phyloP scores from a whole-genome alignment of 2,329 filamentous ascomycete genomes.

The Chaetoscypha palmicola region DNA sequence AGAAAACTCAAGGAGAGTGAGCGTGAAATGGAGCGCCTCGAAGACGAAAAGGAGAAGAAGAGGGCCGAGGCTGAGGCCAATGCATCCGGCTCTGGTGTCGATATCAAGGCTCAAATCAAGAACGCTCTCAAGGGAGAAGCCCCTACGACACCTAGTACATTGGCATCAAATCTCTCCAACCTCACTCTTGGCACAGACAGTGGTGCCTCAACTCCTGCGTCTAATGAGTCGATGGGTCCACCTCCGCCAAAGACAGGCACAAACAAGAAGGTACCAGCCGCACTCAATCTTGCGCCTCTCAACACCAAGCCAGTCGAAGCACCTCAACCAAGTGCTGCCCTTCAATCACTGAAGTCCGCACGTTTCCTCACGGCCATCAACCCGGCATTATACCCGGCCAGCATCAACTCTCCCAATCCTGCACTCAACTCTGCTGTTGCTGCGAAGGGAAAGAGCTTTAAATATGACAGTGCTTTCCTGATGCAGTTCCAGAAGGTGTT shows the following conservation, averaged over 20 bases:
- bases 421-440: constrained; percentile 75
- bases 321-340: constrained; percentile 84
- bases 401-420: constrained; percentile 84
- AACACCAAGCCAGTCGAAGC: constrained; percentile 84
- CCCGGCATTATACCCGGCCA: constrained; percentile 72
- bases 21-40: constrained; percentile 63
- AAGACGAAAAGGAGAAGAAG: constrained; percentile 61
- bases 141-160: constrained; percentile 26
- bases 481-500: constrained; percentile 95
- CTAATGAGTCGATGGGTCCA: constrained; percentile 38
- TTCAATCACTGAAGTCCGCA: constrained; percentile 87
- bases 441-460: constrained; percentile 76
- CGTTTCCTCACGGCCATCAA: constrained; percentile 77
- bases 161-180: constrained; percentile 42
- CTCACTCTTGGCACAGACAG: constrained; percentile 41
- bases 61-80: constrained; percentile 39
- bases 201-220: constrained; percentile 36
- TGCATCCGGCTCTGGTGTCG: constrained; percentile 7
- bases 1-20: constrained; percentile 66
- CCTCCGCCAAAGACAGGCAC: constrained; percentile 46
- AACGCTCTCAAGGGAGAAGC: constrained; percentile 23
- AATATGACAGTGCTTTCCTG: constrained; percentile 92
- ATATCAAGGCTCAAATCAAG: constrained; percentile 18
- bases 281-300: constrained; percentile 76
- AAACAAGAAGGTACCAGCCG: constrained; percentile 72